Percentiles rank a stretch among this genome's conserved stretches.
These are phyloP conservation scores for Cryphonectria parasitica DNA, from an alignment of 2,329 filamentous ascomycete species.

Conservation along the genomic window DNA sequence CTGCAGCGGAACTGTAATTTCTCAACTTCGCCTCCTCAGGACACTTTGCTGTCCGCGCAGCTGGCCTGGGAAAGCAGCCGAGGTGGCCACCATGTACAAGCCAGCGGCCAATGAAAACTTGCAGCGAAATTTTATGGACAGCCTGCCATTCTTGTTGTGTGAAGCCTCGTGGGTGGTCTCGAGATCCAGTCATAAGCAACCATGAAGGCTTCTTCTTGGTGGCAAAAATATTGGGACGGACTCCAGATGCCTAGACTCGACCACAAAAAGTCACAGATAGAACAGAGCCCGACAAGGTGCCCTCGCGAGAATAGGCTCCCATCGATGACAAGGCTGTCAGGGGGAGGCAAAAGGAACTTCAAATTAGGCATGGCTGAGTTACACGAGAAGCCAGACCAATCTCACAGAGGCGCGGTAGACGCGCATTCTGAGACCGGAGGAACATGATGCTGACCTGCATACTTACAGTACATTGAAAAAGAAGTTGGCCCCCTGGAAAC, in stretches of 20 bases:
- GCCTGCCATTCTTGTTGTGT: no score
- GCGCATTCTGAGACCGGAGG: not conserved
- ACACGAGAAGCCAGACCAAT: not conserved
- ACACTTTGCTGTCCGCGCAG: not conserved
- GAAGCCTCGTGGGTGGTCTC: not conserved
- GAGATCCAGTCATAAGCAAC: no score
- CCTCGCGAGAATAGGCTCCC: no score
- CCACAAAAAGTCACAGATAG: no score
- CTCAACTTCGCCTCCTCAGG: not conserved
- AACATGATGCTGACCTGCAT: not conserved
- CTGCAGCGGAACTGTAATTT: not conserved
- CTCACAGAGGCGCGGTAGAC: not conserved
- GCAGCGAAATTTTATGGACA: not conserved
- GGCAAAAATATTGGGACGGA: not conserved
- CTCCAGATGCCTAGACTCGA: not conserved
- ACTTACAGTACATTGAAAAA: no score
- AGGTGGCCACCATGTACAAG: not conserved
- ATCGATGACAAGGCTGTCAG: not conserved
- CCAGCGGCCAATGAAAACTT: not conserved
- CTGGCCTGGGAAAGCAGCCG: not conserved
- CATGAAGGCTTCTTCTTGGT: no score
- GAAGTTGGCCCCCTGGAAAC: not conserved
- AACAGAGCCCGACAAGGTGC: not conserved
- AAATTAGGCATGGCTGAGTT: not conserved
- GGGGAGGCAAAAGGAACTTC: not conserved